Base-by-base conservation (phyloP, 768 basidiomycete species). In the Boletus coccyginus region DNA sequence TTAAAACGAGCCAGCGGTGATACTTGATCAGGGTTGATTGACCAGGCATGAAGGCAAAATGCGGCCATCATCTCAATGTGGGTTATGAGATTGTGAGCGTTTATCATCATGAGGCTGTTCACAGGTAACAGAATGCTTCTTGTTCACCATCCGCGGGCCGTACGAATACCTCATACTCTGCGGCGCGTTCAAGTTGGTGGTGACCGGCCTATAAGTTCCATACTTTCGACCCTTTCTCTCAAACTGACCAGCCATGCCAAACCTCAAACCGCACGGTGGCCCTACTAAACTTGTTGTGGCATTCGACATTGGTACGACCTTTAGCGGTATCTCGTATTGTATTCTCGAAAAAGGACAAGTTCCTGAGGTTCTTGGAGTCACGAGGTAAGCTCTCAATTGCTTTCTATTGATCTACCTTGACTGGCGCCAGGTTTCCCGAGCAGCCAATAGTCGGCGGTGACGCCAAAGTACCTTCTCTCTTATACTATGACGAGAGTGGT, bases 281-380 rank as follows among this genome's bases (percentile, higher is more conserved):
- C 27, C 53, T n/a, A 32, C 46, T 7, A 73, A 73, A 50, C 68
- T 81, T 3, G 71, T 79, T 0, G 55, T 81, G 17, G 78, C 77
- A 0, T 76, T 81, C 46, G 80, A 81, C 42, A 65, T 81, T 7
- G 79, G 80, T 5, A 80, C 78, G 0, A 80, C 78, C 0, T 78
- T 57, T 53, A 79, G 78, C 42, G 78, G 77, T 2, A 63, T 79
- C 7, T 76, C 75, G 3, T 79, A 79, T 40, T 61, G 62, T 21
- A 52, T 67, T 35, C 56, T 61, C 3, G 48, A 50, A 11, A 21
- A 24, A 14, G 60, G 50, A 7, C 56, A 55, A 52, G 57, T 58
- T 13, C 60, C 59, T 2, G 61, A 60, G 11, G 39, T 59, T 5
- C 58, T 40, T 14, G 58, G 59, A 5, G 58, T 62, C 5, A 50